Conservation (phyloP, 768 basidiomycete genomes). For the Leucosporidium creatinivorum region DNA sequence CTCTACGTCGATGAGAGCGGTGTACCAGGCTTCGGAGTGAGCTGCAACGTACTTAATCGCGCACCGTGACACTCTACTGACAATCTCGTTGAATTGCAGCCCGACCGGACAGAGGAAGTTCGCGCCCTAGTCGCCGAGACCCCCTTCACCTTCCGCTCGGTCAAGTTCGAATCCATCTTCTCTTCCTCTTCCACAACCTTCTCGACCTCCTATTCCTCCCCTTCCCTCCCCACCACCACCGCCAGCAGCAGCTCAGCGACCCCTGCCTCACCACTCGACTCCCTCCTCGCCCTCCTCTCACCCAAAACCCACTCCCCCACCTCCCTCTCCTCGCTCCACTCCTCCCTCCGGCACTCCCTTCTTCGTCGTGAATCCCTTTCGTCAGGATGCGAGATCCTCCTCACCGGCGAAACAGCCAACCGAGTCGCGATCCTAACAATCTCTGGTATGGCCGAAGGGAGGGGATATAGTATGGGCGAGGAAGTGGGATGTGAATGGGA, state of each 20-base stretch:
- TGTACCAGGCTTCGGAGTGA: slow-evolving; percentile 3
- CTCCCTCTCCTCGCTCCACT: slow-evolving; percentile 10
- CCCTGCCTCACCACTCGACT: not conserved
- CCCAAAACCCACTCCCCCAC: slow-evolving; percentile 15
- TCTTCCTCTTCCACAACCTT: not conserved
- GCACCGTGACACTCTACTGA: not conserved
- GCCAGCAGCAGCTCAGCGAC: no score
- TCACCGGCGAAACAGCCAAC: slow-evolving; percentile 26
- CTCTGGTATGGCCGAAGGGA: slow-evolving; percentile 12
- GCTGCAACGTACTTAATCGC: not conserved
- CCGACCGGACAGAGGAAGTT: slow-evolving; percentile 8
- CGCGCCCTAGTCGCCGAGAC: slow-evolving; percentile 7
- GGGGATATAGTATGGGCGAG: slow-evolving; percentile 26
- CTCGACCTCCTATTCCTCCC: not conserved
- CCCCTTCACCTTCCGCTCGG: slow-evolving; percentile 3
- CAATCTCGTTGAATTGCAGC: not conserved
- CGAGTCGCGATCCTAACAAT: slow-evolving; percentile 25
- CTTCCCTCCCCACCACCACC: not conserved
- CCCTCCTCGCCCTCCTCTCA: slow-evolving; percentile 5
- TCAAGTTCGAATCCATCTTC: slow-evolving; percentile 18
- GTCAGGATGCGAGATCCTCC: slow-evolving; percentile 11
- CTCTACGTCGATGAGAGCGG: slow-evolving; percentile 22
- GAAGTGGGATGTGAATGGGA: slow-evolving; percentile 15
- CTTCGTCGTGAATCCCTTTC: slow-evolving; percentile 8
- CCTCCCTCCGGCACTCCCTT: slow-evolving; percentile 11